Base-by-base conservation (phyloP, 805 yeast species). In the Wickerhamiella sergipiensis region DNA sequence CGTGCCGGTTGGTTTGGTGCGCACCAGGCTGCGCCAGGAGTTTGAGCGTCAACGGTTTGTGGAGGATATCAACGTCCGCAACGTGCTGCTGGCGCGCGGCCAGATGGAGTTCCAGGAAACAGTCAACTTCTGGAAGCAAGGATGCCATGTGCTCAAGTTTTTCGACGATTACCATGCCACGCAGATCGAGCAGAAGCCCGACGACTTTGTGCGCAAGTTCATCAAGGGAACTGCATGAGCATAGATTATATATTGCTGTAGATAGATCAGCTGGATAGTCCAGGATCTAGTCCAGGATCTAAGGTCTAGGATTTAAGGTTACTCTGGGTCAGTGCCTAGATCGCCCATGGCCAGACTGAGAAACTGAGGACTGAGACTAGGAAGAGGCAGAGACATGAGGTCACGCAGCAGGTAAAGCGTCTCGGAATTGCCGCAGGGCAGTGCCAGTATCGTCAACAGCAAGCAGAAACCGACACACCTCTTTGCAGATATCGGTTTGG, bases 61-160 rank as follows among this genome's bases (percentile, higher is more conserved):
- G 49, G 70, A 71, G 49, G 86, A 83, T 61, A 65, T 81, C 57
- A 77, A 78, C 33, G 77, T 82, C 45, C 73, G 75, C 56, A 86
- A 85, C 67, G 75, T 83, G 17, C 71, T 86, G 52, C 78, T 78
- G 58, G 79, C 84, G 70, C 83, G 85, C 71, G 95, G 90, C 6
- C 88, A 84, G 62, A 84, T 84, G 92, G 95, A 86, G 66, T 86
- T 80, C 68, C 95, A 85, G 70, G 95, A 85, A 64, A 74, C 85
- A 62, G 75, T 81, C 61, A 86, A 86, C 69, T 85, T 85, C 72
- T 85, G 95, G 95, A 86, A 85, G 67, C 95, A 86, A 72, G 80
- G 78, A 64, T 78, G 89, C 56, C 94, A 85, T 67, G 86, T 85
- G 45, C 73, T 83, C 80, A 79, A 82, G 68, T 85, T 81, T 71